Evolutionary conservation across 2,329 filamentous ascomycete species (phyloP), one percentile per base, ranked within the genome.

Genomic region (Stromatinia cepivora): DNA sequence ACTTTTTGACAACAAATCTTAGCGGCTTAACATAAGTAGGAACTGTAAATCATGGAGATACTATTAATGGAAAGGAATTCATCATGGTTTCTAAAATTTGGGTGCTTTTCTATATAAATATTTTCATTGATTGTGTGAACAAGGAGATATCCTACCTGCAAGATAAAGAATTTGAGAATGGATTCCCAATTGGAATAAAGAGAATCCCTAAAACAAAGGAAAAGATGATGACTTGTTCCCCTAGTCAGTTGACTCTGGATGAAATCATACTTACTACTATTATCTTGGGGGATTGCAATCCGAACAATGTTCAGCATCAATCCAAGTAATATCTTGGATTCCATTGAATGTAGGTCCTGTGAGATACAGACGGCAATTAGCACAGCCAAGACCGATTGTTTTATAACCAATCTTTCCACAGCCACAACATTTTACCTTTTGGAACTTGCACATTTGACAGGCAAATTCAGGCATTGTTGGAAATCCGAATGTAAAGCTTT

Each of bases 391-490:
- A 4, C 10, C 25, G 17, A 61, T 8, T 2, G 10, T 7, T 13
- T 34, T 31, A 15, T n/a, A 34, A 4, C 39, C 39, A 4, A 46
- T 46, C 4, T 8, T 22, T 22, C 58, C 58, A 20, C 58, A 61
- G 3, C 25, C 28, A n/a, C 42, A 61, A 28, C 58, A 61, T n/a
- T 61, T 61, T 46, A 46, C 58, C 25, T 61, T 48, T 8, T n/a
- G 39, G 20, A 31, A 61, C 20, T 13, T n/a, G 20, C 58, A 61
- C 17, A 1, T 1, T 22, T 11, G n/a, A 20, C 58, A 61, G 25
- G 42, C 42, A 28, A 46, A 45, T 22, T 22, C 22, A 8, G 9
- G 15, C n/a, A n/a, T n/a, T n/a, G n/a, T n/a, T n/a, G n/a, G n/a
- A n/a, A n/a, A n/a, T n/a, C n/a, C n/a, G n/a, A n/a, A n/a, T n/a